These are phyloP conservation scores for Sarocladium oryzae DNA, from an alignment of 2,329 filamentous ascomycete genomes.

Conservation along the genomic window DNA sequence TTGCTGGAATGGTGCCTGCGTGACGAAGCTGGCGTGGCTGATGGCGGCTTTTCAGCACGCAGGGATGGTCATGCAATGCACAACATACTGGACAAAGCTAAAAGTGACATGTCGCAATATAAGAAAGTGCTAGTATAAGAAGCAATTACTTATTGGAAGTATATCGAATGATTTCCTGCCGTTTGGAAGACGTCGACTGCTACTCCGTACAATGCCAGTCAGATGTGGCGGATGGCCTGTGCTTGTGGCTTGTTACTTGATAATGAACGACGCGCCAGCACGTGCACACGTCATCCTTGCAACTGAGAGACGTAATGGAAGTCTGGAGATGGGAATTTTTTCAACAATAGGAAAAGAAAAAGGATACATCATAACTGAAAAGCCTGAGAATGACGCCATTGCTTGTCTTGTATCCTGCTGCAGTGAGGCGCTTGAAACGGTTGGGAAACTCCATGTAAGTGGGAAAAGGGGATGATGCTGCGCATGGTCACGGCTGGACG, in stretches of 20 bases:
- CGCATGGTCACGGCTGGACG: background rate
- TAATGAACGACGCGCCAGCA: background rate
- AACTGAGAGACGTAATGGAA: background rate
- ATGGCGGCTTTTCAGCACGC: background rate
- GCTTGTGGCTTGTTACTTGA: background rate
- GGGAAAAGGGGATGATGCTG: background rate
- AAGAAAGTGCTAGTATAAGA: too few species aligned
- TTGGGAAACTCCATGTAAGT: constrained; percentile 4
- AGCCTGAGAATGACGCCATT: background rate
- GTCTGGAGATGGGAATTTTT: background rate
- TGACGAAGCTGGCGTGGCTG: constrained; percentile 2
- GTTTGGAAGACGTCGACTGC: too few species aligned
- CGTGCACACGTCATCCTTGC: background rate
- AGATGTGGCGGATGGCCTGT: background rate
- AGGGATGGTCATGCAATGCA: background rate
- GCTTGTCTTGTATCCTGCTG: background rate
- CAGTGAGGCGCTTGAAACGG: background rate
- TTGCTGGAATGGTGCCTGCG: constrained; percentile 1
- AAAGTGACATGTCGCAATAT: too few species aligned
- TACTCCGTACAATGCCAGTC: too few species aligned
- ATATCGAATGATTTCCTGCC: background rate
- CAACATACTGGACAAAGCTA: background rate
- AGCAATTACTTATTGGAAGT: too few species aligned
- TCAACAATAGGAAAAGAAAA: background rate
- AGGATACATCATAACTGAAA: background rate